Percentiles rank a stretch among this genome's conserved stretches.
phyloP scores from a whole-genome alignment of 2,329 filamentous ascomycete species.

The Leptosphaerulina australis region DNA sequence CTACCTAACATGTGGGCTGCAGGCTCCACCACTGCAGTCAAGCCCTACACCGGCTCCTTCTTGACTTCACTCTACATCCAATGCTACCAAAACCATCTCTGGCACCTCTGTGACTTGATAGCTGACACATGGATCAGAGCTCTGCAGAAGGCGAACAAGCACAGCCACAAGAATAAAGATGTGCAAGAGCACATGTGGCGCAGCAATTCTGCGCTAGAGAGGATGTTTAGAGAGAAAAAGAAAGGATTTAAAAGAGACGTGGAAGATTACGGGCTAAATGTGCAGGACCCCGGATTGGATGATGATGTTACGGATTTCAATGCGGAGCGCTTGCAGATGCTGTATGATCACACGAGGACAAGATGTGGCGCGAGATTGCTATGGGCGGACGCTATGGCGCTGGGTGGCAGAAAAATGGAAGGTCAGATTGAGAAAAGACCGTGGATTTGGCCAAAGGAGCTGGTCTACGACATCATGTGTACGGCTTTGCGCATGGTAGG shows the following conservation, averaged over 20 bases:
- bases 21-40: neutral
- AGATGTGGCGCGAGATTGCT: conserved; percentile 36
- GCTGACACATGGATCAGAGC: conserved; percentile 45
- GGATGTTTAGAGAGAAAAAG: neutral
- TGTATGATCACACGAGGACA: conserved; percentile 31
- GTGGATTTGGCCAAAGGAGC: conserved; percentile 13
- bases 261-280: conserved; percentile 14
- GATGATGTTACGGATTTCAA: conserved; percentile 23
- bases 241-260: conserved; percentile 15
- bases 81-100: conserved; percentile 21
- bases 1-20: conserved; percentile 24
- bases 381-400: conserved; percentile 42
- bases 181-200: conserved; percentile 23
- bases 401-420: conserved; percentile 29
- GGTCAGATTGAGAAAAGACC: neutral
- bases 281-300: conserved; percentile 20
- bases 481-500: conserved; percentile 32
- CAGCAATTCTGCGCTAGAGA: conserved; percentile 19
- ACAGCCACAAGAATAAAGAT: neutral
- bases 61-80: conserved; percentile 38
- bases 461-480: conserved; percentile 35
- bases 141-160: conserved; percentile 28
- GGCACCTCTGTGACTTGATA: conserved; percentile 38
- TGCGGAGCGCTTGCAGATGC: conserved; percentile 17
- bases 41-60: conserved; percentile 26